Evolutionary conservation across 139 green algal genomes (phyloP), one percentile per base, ranked within the genome.

Genomic region (Micractinium sp.): DNA sequence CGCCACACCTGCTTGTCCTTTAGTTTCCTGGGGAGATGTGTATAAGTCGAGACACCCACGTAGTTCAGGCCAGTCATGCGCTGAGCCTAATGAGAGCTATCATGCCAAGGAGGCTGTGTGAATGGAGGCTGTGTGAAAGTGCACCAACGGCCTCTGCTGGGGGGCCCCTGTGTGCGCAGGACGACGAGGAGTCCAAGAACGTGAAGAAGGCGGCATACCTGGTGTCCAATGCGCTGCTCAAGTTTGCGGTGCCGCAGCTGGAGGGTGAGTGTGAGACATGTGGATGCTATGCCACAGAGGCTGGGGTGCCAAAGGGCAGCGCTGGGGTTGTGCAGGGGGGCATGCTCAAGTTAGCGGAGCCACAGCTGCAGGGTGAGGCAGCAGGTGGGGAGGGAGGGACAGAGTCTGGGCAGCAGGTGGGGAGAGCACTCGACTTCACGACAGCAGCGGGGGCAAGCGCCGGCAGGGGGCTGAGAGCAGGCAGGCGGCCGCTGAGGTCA

Each of bases 151-250:
- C 5, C 47, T 56, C 47, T n/a, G n/a, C 47, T 56, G 5, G 7
- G 9, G 47, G 47, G 47, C 47, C 47, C 47, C 7, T 56, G 47
- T 56, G 47, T 56, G 47, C 14, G 22, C 63, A 71, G 63, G 97
- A 99, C 82, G 87, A 94, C 0, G 90, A 90, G 0, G 97, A 99
- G 93, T 83, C 97, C 20, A 91, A 94, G 13, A 97, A 97, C 47
- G 89, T 97, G 13, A 98, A 97, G 90, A 99, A 99, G 88, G 96
- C 97, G 2, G 95, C 96, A 4, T 95, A 96, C 76, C 93, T 98
- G 76, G 93, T 92, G 1, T 93, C 89, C 71, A 92, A 92, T 41
- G 93, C 92, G 25, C 93, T 98, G 91, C 93, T 96, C 85, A 92
- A 94, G 73, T 97, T 94, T 81, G 93, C 97, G 29, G 94, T 99